These are phyloP conservation scores for Naegleria fowleri DNA, from an alignment of 208 protist species.

Conservation along the genomic window DNA sequence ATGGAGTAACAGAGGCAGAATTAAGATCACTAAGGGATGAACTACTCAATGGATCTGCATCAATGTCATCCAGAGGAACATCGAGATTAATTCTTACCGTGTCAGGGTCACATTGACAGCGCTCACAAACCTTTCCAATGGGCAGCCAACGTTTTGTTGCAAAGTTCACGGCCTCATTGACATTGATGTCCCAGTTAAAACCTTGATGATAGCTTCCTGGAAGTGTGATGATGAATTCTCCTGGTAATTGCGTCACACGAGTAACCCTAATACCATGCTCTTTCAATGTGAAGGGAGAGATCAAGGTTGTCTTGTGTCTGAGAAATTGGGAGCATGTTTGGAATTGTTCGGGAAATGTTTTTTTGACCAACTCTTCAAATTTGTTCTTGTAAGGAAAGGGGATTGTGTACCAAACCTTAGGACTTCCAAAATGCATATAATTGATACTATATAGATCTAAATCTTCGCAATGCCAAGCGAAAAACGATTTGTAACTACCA, in stretches of 20 bases:
- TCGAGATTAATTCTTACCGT: constrained; percentile 36
- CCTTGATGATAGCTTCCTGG: constrained; percentile 47
- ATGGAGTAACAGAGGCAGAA: background rate
- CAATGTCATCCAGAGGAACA: background rate
- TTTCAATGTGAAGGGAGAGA: background rate
- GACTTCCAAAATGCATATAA: constrained; percentile 54
- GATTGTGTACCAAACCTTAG: constrained; percentile 60
- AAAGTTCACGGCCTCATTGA: constrained; percentile 49
- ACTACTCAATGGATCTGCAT: background rate
- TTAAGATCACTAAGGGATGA: background rate
- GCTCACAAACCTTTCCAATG: constrained; percentile 36
- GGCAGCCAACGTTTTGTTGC: constrained; percentile 41
- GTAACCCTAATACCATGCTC: constrained; percentile 33
- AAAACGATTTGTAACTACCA: background rate
- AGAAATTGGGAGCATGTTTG: constrained; percentile 51
- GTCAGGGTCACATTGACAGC: constrained; percentile 37
- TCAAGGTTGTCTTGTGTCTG: background rate
- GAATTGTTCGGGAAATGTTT: constrained; percentile 38
- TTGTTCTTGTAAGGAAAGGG: background rate
- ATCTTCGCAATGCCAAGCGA: constrained; percentile 49
- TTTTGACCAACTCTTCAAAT: constrained; percentile 51
- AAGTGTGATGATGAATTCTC: constrained; percentile 49
- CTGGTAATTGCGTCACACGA: constrained; percentile 33
- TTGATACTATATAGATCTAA: constrained; percentile 59
- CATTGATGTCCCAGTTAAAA: constrained; percentile 51